Conservation (phyloP, 1,139 yeast species). For the Hansenula lynferdii region DNA sequence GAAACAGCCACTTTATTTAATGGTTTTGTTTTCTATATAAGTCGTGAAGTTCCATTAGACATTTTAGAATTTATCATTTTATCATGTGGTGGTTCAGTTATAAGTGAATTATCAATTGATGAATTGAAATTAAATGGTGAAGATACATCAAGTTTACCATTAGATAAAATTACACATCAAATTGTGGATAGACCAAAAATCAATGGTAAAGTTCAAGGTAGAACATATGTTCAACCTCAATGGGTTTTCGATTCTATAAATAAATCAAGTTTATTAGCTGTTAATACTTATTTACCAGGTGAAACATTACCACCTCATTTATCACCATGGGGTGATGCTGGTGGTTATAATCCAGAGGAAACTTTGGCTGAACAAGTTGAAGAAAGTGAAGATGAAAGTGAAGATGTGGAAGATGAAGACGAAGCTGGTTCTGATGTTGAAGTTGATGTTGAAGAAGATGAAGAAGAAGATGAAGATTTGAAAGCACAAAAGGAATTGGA, state of each 20-base stretch:
- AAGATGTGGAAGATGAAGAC: constrained; percentile 43
- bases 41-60: constrained; percentile 95
- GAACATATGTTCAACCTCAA: constrained; percentile 96
- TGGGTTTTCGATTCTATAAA: constrained; percentile 95
- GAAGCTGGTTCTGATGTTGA: constrained; percentile 38
- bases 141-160: constrained; percentile 42
- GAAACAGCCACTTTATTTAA: constrained; percentile 63
- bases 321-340: constrained; percentile 98
- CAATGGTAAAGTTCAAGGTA: constrained; percentile 73
- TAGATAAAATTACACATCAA: constrained; percentile 81
- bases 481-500: constrained; percentile 82
- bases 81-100: constrained; percentile 81
- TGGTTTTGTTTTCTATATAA: constrained; percentile 76
- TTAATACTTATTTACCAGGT: constrained; percentile 84
- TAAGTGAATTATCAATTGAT: constrained; percentile 86
- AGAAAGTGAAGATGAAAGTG: constrained; percentile 46
- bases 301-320: constrained; percentile 94
- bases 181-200: constrained; percentile 89
- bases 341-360: constrained; percentile 81
- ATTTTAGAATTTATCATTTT: constrained; percentile 83
- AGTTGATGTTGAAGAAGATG: constrained; percentile 45
- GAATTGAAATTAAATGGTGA: constrained; percentile 41
- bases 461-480: constrained; percentile 53
- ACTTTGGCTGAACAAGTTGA: constrained; percentile 41
- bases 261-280: constrained; percentile 69